Base-by-base conservation (phyloP, 1,139 yeast genomes). In the Yamadazyma membranifaciens region DNA sequence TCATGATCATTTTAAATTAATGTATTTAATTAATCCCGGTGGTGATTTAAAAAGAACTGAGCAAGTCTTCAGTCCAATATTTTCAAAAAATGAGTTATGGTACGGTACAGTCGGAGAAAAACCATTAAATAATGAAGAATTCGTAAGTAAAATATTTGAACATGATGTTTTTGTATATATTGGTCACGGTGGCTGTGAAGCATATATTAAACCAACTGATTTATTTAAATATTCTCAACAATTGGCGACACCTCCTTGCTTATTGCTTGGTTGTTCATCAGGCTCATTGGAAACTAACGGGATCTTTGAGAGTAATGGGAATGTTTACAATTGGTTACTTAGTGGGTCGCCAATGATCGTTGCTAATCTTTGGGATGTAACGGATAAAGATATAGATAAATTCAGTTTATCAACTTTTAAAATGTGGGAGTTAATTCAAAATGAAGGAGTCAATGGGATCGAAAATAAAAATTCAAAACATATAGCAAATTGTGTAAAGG, bases 101-200 rank as follows among this genome's bases (percentile, higher is more conserved):
- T 47, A 51, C 0, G 85, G 94, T 0, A 43, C 75, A 0, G 59
- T 72, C 6, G 84, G 86, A 0, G 45, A 50, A 10, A 65, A 63
- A 33, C 97, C 97, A 0, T 52, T 68, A 0, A 89, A 84, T 45
- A 27, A 31, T 15, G 65, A 63, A 0, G 68, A 73, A 11, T 52
- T 67, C 13, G 44, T 67, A 10, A 37, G 55, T 0, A 66, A 69
- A 15, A 56, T 87, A 15, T 47, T 55, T 1, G 42, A 55, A 0
- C 65, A 76, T 1, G 73, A 78, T 31, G 50, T 87, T n/a, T 85
- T 84, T 52, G 68, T 92, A 0, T 92, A 87, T 56, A 73, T 91
- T 46, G 98, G 98, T 0, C 98, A 92, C 62, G 97, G 98, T 0
- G 95, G 97, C 1, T 96, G 98, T 25, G 95, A 88, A 49, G 92